Evolutionary conservation across 371 early-diverging fungal genomes (phyloP).

Genomic region (Mucor racemosus): DNA sequence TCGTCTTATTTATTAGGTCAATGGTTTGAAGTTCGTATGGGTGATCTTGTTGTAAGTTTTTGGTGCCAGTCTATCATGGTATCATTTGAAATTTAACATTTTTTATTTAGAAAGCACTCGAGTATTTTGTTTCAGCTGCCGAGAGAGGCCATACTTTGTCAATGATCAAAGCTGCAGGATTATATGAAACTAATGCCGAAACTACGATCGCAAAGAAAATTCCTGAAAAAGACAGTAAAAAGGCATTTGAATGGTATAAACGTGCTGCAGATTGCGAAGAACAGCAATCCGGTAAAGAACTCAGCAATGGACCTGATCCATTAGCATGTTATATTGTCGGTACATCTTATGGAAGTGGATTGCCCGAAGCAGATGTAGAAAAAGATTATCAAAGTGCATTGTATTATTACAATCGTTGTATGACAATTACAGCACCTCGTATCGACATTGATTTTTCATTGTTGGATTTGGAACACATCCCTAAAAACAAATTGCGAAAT

Average conservation of each 20-base stretch:
- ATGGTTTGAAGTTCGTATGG: slow-evolving; percentile 52
- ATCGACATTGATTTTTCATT: slow-evolving; percentile 49
- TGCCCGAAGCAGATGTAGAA: slow-evolving; percentile 44
- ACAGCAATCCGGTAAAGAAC: slow-evolving; percentile 28
- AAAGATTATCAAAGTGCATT: slow-evolving; percentile 51
- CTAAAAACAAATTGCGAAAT: slow-evolving; percentile 38
- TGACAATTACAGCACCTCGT: slow-evolving; percentile 51
- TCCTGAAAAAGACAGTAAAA: slow-evolving; percentile 41
- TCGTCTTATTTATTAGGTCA: slow-evolving; percentile 52
- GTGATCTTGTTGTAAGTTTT: slow-evolving; percentile 42
- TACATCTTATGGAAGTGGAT: slow-evolving; percentile 49
- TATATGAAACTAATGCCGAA: slow-evolving; percentile 36
- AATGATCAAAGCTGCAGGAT: slow-evolving; percentile 51
- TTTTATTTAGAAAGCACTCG: slow-evolving; percentile 42
- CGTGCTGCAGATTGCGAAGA: slow-evolving; percentile 46
- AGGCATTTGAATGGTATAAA: slow-evolving; percentile 55
- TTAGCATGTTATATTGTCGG: slow-evolving; percentile 53
- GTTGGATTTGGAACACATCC: slow-evolving; percentile 36
- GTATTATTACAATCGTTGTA: slow-evolving; percentile 50
- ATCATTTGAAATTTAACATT: not conserved
- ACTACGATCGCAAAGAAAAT: slow-evolving; percentile 11
- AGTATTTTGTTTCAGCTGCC: slow-evolving; percentile 45
- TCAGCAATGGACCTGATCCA: slow-evolving; percentile 46
- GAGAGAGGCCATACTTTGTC: slow-evolving; percentile 50
- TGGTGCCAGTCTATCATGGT: not conserved